Evolutionary conservation across 495 filamentous ascomycete species (phyloP).

Genomic region (Talaromyces stipitatus): DNA sequence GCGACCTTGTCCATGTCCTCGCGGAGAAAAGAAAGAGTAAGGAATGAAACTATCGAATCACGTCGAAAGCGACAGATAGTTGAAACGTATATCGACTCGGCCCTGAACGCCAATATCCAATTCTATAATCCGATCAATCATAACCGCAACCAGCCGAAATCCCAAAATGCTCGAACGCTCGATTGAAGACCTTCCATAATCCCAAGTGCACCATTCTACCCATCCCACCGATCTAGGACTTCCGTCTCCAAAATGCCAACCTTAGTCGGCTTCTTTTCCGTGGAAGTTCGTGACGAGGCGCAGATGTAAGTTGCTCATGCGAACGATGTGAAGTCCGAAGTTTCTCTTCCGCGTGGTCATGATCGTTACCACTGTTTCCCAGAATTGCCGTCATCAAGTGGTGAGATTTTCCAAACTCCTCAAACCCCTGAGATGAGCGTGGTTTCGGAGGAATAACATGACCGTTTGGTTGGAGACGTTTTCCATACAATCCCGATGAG

Average conservation of each 20-base stretch:
- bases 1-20: too few species aligned
- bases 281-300: slow-evolving; percentile 12
- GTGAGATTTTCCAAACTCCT: slow-evolving; percentile 18
- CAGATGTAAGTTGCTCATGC: not conserved
- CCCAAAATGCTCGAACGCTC: not conserved
- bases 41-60: not conserved
- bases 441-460: slow-evolving; percentile 14
- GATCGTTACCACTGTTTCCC: slow-evolving; percentile 21
- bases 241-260: slow-evolving; percentile 40
- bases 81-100: not conserved
- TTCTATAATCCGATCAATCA: not conserved
- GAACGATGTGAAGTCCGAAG: not conserved
- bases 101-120: not conserved
- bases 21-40: not conserved
- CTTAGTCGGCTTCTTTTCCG: slow-evolving; percentile 36
- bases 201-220: not conserved
- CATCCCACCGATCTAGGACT: not conserved
- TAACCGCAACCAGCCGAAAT: not conserved
- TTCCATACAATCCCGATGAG: slow-evolving; percentile 19
- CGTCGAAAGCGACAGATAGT: not conserved
- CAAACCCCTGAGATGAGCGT: slow-evolving; percentile 17
- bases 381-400: slow-evolving; percentile 14
- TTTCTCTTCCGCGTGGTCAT: slow-evolving; percentile 3
- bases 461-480: slow-evolving; percentile 11
- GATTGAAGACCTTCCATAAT: not conserved